Evolutionary conservation across 2,329 filamentous ascomycete species (phyloP), one percentile per base, ranked within the genome.

Genomic region (Parastagonospora nodorum): DNA sequence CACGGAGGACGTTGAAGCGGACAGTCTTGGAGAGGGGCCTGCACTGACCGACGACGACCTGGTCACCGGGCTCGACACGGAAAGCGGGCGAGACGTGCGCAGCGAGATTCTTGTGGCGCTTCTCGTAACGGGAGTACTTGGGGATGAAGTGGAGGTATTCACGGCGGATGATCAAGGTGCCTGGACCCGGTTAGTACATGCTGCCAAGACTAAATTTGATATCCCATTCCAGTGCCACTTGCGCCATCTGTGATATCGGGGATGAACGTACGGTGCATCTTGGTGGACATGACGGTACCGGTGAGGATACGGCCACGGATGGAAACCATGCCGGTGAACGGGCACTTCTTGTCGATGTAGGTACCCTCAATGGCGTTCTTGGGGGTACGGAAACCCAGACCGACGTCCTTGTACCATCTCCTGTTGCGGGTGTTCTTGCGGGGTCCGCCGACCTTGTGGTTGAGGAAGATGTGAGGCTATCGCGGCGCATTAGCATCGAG

Each of bases 321-420:
- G 68, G 94, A 97, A 80, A 99, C 92, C 80, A 93, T 85, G 79
- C 95, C 95, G 73, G 92, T 96, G 89, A 99, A 99, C 71, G 94
- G 94, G 89, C 94, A 99, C 87, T 99, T 99, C 91, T 99, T 99
- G 89, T 99, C 94, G 77, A 99, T 99, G 85, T 97, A 99, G 82
- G 80, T 89, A 78, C 94, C 94, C 83, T 97, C 92, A 87, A 99
- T 99, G 80, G 94, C 94, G 73, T 84, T 92, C 88, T 93, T 95
- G 80, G 94, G 94, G 78, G 94, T 99, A 80, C 90, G 88, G 90
- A 99, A 99, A 75, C 94, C 94, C 81, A 99, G 87, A 83, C 94
- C 94, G 74, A 99, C 92, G 78, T 99, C 94, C 89, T 99, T 99
- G 83, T 96, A 97, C 92, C 88, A 93, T 92, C 92, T 88, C 82